phyloP scores from a whole-genome alignment of 164 flowering plant species.

The Nymphaea thermarum region DNA sequence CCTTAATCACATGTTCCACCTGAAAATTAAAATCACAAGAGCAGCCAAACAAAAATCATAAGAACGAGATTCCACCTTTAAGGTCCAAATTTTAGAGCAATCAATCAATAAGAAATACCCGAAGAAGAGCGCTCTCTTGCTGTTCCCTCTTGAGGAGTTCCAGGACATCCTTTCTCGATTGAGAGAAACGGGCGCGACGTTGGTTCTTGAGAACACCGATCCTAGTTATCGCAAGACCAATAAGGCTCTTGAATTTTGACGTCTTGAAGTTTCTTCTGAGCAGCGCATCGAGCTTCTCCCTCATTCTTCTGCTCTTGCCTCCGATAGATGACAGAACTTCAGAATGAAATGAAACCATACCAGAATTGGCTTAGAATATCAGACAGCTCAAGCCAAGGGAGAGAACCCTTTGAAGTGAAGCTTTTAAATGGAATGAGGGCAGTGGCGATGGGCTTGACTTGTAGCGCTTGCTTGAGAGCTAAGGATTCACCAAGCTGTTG shows the following conservation, averaged over 20 bases:
- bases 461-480: background rate
- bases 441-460: background rate
- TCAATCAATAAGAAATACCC: conserved; percentile 26
- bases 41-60: background rate
- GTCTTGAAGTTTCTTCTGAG: conserved; percentile 44
- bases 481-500: background rate
- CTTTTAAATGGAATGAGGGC: background rate
- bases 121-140: conserved; percentile 64
- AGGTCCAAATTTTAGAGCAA: background rate
- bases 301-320: conserved; percentile 18
- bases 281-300: conserved; percentile 39
- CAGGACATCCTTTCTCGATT: conserved; percentile 44
- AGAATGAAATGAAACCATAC: background rate
- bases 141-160: conserved; percentile 55
- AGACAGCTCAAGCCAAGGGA: background rate
- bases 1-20: conserved; percentile 66
- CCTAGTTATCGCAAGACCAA: conserved; percentile 41
- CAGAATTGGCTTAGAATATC: background rate
- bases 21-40: conserved; percentile 12
- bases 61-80: background rate
- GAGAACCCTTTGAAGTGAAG: background rate
- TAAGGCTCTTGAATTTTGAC: conserved; percentile 30
- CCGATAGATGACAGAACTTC: background rate
- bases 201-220: conserved; percentile 57
- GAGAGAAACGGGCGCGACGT: conserved; percentile 34